phyloP scores from a whole-genome alignment of 805 yeast genomes.

The Metschnikowia hibisci region DNA sequence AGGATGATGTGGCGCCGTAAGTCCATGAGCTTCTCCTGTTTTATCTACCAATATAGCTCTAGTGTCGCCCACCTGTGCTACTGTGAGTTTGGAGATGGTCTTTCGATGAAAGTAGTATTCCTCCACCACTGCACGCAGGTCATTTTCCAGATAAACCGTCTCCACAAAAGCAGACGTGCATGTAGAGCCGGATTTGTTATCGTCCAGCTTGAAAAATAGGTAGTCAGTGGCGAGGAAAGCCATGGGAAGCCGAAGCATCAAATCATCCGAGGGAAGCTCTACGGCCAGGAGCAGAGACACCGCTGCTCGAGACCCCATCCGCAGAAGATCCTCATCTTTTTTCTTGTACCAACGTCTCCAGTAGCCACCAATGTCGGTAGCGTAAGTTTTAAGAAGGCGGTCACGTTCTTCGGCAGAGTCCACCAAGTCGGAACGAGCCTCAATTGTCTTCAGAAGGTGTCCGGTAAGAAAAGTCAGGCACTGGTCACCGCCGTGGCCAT shows the following conservation, averaged over 20 bases:
- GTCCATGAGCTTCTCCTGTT: slow-evolving; percentile 70
- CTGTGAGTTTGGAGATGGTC: slow-evolving; percentile 61
- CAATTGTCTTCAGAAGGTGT: slow-evolving; percentile 48
- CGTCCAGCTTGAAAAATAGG: slow-evolving; percentile 44
- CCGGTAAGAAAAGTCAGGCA: slow-evolving; percentile 60
- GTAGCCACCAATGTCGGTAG: slow-evolving; percentile 66
- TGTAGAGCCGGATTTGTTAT: slow-evolving; percentile 60
- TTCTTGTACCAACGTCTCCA: slow-evolving; percentile 75
- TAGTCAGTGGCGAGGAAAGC: slow-evolving; percentile 66
- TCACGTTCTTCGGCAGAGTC: slow-evolving; percentile 30
- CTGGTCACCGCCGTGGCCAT: slow-evolving; percentile 91
- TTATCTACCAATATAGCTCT: slow-evolving; percentile 81
- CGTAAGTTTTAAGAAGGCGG: slow-evolving; percentile 51
- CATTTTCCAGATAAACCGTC: slow-evolving; percentile 35
- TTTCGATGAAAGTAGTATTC: slow-evolving; percentile 59
- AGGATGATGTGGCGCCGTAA: slow-evolving; percentile 85
- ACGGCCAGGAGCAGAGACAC: slow-evolving; percentile 13
- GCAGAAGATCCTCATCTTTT: slow-evolving; percentile 29
- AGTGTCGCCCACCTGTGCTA: slow-evolving; percentile 94
- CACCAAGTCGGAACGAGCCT: slow-evolving; percentile 28
- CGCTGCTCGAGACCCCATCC: slow-evolving; percentile 19
- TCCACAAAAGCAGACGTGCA: slow-evolving; percentile 63
- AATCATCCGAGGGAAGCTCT: slow-evolving; percentile 43
- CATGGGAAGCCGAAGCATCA: slow-evolving; percentile 56
- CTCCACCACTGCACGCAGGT: slow-evolving; percentile 28